These are phyloP conservation scores for Euphorbia lathyris DNA, from an alignment of 345 rosid species.

Conservation along the genomic window DNA sequence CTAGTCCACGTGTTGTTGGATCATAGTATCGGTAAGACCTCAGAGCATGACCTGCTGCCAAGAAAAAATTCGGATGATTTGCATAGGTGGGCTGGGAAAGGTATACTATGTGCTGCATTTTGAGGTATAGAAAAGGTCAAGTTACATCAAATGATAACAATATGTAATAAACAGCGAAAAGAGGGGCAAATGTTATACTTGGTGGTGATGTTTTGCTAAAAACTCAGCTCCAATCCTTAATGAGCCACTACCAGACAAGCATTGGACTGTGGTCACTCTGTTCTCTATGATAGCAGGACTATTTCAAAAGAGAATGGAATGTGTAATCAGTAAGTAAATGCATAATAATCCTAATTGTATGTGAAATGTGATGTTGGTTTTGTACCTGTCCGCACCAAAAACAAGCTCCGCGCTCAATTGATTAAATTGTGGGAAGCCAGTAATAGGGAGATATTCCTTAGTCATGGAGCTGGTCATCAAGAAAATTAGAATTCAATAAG, in stretches of 20 bases:
- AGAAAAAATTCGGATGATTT: conserved; percentile 46
- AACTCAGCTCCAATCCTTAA: conserved; percentile 40
- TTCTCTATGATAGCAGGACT: conserved; percentile 34
- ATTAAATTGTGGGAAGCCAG: conserved; percentile 72
- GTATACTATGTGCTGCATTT: conserved; percentile 38
- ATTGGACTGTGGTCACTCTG: conserved; percentile 43
- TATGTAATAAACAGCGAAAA: background rate
- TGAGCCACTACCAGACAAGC: conserved; percentile 37
- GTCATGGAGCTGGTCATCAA: conserved; percentile 39
- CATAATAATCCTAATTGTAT: too few species aligned
- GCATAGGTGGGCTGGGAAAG: conserved; percentile 36
- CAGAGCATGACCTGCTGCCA: conserved; percentile 31
- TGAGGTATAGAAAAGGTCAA: background rate
- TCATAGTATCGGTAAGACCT: conserved; percentile 48
- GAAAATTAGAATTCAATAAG: background rate
- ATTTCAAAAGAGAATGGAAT: conserved; percentile 12
- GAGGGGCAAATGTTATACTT: conserved; percentile 11
- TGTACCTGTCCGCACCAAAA: conserved; percentile 67
- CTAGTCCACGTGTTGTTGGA: conserved; percentile 37
- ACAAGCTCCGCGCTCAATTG: conserved; percentile 80
- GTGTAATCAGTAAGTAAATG: conserved; percentile 13
- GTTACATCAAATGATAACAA: conserved; percentile 4
- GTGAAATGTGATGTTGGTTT: background rate
- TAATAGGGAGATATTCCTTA: conserved; percentile 83
- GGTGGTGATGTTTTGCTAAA: conserved; percentile 35